phyloP scores from a whole-genome alignment of 2,329 filamentous ascomycete species.

The Colletotrichum limetticola region DNA sequence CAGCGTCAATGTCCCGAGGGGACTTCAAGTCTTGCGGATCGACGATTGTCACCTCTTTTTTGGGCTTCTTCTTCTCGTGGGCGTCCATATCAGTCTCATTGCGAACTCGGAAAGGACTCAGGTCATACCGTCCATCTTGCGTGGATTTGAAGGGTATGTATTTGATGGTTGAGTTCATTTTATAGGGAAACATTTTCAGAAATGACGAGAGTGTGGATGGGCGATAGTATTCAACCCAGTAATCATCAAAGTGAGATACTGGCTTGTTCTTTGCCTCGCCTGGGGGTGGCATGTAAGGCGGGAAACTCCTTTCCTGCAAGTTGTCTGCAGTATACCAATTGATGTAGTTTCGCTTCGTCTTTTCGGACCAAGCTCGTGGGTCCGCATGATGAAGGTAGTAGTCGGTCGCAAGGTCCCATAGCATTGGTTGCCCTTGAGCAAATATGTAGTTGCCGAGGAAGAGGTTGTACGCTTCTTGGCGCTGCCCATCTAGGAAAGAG shows the following conservation, averaged over 20 bases:
- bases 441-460: conserved; percentile 98
- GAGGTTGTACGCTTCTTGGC: conserved; percentile 97
- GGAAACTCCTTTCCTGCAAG: conserved; percentile 72
- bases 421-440: conserved; percentile 86
- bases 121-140: conserved; percentile 79
- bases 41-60: conserved; percentile 78
- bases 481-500: conserved; percentile 95
- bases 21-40: conserved; percentile 61
- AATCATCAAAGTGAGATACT: conserved; percentile 82
- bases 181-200: conserved; percentile 90
- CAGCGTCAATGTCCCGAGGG: conserved; percentile 43
- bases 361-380: conserved; percentile 77
- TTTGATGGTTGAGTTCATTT: conserved; percentile 88
- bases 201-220: conserved; percentile 89
- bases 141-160: conserved; percentile 82
- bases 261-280: conserved; percentile 53
- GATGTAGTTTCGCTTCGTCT: conserved; percentile 77
- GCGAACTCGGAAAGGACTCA: conserved; percentile 88
- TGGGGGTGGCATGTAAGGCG: conserved; percentile 61
- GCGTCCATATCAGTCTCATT: conserved; percentile 69
- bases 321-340: conserved; percentile 85
- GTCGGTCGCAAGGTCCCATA: conserved; percentile 95
- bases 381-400: conserved; percentile 95
- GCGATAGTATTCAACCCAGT: conserved; percentile 97
- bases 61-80: conserved; percentile 68